These are phyloP conservation scores for Phaffomyces opuntiae DNA, from an alignment of 805 yeast genomes.

Conservation along the genomic window DNA sequence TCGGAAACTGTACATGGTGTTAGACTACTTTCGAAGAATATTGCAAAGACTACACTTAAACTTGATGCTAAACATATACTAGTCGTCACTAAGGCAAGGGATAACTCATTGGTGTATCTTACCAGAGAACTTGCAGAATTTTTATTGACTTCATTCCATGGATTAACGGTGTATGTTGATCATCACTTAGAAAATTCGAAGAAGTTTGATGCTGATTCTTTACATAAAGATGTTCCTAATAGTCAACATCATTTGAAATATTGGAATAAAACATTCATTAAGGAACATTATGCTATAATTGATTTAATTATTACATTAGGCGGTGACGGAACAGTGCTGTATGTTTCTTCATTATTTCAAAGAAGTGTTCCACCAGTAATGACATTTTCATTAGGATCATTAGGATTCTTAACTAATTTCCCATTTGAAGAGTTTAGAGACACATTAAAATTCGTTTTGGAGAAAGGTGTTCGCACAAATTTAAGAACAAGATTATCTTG, in stretches of 20 bases:
- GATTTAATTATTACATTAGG: constrained; percentile 87
- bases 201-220: constrained; percentile 53
- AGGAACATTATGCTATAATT: constrained; percentile 13
- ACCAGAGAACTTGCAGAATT: constrained; percentile 79
- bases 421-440: constrained; percentile 65
- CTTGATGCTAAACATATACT: constrained; percentile 63
- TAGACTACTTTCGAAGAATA: constrained; percentile 63
- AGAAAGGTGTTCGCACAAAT: constrained; percentile 68
- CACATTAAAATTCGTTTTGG: constrained; percentile 49
- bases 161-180: constrained; percentile 64
- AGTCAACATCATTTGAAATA: constrained; percentile 43
- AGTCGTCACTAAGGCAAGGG: constrained; percentile 88
- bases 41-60: constrained; percentile 64
- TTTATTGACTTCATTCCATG: constrained; percentile 41
- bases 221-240: constrained; percentile 41
- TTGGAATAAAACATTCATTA: constrained; percentile 63
- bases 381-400: constrained; percentile 81
- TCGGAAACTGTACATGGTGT: constrained; percentile 82
- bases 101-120: constrained; percentile 64
- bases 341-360: constrained; percentile 82
- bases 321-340: constrained; percentile 94
- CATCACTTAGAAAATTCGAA: constrained; percentile 51
- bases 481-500: constrained; percentile 86
- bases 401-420: constrained; percentile 89
- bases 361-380: constrained; percentile 85